Conservation (phyloP, 352 stramenopile species). For the Globisporangium okanoganense region DNA sequence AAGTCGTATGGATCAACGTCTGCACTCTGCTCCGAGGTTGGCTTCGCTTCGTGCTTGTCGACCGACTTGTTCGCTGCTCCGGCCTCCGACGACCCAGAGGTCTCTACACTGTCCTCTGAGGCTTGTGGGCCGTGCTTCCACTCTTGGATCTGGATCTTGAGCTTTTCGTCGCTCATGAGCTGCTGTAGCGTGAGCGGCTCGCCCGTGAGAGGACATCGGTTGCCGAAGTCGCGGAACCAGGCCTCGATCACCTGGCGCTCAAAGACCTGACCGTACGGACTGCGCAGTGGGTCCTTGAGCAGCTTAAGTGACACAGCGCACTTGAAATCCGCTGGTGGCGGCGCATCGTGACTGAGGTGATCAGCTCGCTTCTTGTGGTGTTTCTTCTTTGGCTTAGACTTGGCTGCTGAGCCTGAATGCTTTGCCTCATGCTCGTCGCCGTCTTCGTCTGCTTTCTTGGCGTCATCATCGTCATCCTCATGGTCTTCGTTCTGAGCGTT, state of each 20-base stretch:
- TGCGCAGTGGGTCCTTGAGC: constrained; percentile 62
- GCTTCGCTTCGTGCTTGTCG: constrained; percentile 1
- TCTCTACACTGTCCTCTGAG: neutral
- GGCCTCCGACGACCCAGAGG: neutral
- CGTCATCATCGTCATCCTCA: constrained; percentile 26
- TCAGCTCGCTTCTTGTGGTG: constrained; percentile 39
- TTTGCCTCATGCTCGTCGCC: constrained; percentile 25
- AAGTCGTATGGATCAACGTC: constrained; percentile 17
- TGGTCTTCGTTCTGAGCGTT: constrained; percentile 19
- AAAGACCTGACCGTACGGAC: constrained; percentile 75
- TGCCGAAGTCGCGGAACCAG: constrained; percentile 82
- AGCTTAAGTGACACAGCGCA: constrained; percentile 74
- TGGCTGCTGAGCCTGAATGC: neutral
- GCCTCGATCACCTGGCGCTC: constrained; percentile 73
- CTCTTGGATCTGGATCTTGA: constrained; percentile 51
- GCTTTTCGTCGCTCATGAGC: constrained; percentile 43
- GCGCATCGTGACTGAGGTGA: constrained; percentile 21
- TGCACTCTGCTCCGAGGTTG: neutral
- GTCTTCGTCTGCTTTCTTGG: constrained; percentile 23
- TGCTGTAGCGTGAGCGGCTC: constrained; percentile 58
- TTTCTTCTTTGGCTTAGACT: constrained; percentile 36
- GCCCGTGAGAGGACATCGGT: constrained; percentile 70
- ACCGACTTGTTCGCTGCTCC: neutral
- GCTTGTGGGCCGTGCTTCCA: constrained; percentile 46
- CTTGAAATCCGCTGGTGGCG: constrained; percentile 59